A percentile compares a stretch with the other conserved stretches of the same genome.
Evolutionary conservation across 2,329 filamentous ascomycete genomes (phyloP).

Genomic region (Didymella lethalis): DNA sequence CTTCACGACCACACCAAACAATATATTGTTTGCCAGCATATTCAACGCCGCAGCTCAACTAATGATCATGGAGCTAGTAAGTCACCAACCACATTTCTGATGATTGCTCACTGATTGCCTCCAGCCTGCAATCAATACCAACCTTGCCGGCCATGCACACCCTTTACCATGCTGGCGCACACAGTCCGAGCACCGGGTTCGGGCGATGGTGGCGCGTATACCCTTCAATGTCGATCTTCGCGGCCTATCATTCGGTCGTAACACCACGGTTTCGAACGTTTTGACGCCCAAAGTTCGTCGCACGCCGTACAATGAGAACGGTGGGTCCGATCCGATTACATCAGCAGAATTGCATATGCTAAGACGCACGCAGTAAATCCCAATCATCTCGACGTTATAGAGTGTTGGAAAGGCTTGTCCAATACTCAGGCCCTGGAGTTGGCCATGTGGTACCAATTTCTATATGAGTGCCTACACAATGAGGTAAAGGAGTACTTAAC

Average conservation of each 20-base stretch:
- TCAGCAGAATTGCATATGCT: neutral
- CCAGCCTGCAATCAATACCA: slow-evolving; percentile 15
- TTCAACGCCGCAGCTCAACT: neutral
- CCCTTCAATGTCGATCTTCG: slow-evolving; percentile 27
- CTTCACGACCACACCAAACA: neutral
- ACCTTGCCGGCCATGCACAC: slow-evolving; percentile 26
- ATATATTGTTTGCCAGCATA: slow-evolving; percentile 21
- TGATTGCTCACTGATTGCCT: slow-evolving; percentile 1
- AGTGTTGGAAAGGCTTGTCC: slow-evolving; percentile 49
- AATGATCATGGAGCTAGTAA: slow-evolving; percentile 4
- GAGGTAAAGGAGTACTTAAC: slow-evolving; percentile 1
- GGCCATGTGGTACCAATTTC: slow-evolving; percentile 41
- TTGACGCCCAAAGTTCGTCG: slow-evolving; percentile 39
- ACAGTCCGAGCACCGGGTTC: slow-evolving; percentile 7
- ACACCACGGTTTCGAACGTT: slow-evolving; percentile 22
- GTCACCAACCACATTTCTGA: neutral
- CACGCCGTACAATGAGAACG: slow-evolving; percentile 19
- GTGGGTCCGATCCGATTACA: slow-evolving; percentile 12
- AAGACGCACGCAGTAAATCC: slow-evolving; percentile 12
- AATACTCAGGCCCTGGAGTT: slow-evolving; percentile 41
- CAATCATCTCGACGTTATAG: slow-evolving; percentile 45
- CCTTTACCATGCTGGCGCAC: slow-evolving; percentile 15
- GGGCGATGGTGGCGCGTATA: slow-evolving; percentile 19
- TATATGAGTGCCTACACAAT: slow-evolving; percentile 18
- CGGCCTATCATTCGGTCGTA: slow-evolving; percentile 26